A percentile compares a stretch with the other conserved stretches of the same genome.
Conservation (phyloP, 495 filamentous ascomycete species). For the Gamarada debralockiae region DNA sequence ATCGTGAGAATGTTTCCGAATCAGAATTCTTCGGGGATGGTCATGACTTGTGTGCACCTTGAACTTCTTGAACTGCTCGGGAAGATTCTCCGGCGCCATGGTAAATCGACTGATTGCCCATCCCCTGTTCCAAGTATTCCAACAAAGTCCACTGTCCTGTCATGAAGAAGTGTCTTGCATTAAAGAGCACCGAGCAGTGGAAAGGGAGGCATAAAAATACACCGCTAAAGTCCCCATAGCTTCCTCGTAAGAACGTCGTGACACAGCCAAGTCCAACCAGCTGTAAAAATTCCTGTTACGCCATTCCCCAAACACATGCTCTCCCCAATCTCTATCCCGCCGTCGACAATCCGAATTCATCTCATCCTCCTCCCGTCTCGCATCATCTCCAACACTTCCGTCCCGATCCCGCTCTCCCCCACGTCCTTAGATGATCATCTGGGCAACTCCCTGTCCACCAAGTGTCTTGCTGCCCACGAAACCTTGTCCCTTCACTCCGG, state of each 20-base stretch:
- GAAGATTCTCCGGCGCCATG: no score
- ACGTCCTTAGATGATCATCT: constrained; percentile 87
- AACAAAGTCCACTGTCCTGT: neutral
- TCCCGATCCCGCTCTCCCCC: neutral
- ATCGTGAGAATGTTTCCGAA: no score
- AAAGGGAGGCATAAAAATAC: constrained; percentile 19
- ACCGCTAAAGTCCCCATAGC: neutral
- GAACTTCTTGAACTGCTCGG: no score
- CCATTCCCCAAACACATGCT: constrained; percentile 18
- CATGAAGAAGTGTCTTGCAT: neutral
- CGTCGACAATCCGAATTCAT: neutral
- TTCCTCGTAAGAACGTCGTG: constrained; percentile 16
- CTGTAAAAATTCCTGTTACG: constrained; percentile 13
- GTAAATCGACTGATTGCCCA: no score
- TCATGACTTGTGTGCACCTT: no score
- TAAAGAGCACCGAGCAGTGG: neutral
- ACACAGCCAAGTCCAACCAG: constrained; percentile 13
- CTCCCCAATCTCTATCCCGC: constrained; percentile 5
- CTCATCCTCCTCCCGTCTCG: neutral
- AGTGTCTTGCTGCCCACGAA: constrained; percentile 97
- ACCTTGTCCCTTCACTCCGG: constrained; percentile 84
- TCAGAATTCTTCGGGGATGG: no score
- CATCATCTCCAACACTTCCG: neutral
- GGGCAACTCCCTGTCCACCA: constrained; percentile 88
- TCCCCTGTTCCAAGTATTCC: neutral